phyloP scores from a whole-genome alignment of 441 rosid genomes.

The Syzygium syzygioides region DNA sequence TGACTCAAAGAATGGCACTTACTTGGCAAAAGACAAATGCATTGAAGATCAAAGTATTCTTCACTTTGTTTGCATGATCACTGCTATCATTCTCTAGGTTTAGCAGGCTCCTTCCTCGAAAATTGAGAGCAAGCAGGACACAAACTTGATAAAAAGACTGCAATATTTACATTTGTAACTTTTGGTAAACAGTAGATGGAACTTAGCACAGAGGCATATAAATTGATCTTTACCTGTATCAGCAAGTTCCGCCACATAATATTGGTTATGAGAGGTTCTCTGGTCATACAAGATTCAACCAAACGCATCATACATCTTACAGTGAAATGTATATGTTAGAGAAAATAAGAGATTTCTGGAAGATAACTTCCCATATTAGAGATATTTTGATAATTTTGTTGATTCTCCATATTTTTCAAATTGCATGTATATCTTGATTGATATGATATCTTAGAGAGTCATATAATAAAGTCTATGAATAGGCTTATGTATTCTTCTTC shows the following conservation, averaged over 20 bases:
- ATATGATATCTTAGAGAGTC: too few relatives aligned
- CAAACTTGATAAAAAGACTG: slow-evolving; percentile 88
- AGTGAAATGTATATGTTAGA: not conserved
- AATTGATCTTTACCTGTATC: slow-evolving; percentile 51
- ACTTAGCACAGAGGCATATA: not conserved
- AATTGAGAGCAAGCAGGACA: slow-evolving; percentile 71
- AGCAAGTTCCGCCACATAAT: slow-evolving; percentile 98
- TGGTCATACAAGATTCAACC: slow-evolving; percentile 13
- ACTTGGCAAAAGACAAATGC: slow-evolving; percentile 95
- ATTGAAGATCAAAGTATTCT: slow-evolving; percentile 88
- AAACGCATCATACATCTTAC: not conserved
- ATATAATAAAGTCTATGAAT: too few relatives aligned
- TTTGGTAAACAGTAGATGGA: not conserved
- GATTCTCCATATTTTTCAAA: too few relatives aligned
- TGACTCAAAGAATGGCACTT: slow-evolving; percentile 6
- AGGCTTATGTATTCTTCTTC: too few relatives aligned
- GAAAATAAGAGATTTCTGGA: too few relatives aligned
- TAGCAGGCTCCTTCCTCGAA: slow-evolving; percentile 58
- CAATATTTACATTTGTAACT: not conserved
- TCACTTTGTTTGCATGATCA: slow-evolving; percentile 52
- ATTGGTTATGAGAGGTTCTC: slow-evolving; percentile 92
- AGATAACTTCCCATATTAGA: too few relatives aligned
- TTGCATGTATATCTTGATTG: too few relatives aligned
- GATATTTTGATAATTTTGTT: too few relatives aligned
- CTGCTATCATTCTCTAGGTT: slow-evolving; percentile 28